Base-by-base conservation (phyloP, 192 early-diverging fungal genomes). In the Gigaspora rosea region DNA sequence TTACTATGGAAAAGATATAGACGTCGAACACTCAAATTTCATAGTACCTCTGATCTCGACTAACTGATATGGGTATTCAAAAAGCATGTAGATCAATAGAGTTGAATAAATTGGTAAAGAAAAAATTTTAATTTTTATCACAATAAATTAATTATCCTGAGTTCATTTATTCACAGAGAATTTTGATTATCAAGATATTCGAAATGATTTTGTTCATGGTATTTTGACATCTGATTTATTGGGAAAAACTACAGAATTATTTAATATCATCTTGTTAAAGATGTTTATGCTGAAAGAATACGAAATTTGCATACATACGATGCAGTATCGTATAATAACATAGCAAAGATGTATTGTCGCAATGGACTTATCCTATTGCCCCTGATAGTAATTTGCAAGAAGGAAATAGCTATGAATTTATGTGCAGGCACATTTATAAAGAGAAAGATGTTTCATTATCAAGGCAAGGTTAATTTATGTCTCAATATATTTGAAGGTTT, bases 171-270 rank as follows among this genome's bases (percentile, higher is more conserved):
- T 98, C 77, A 94, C 92, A 10, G 96, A 99, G 79, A 98, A 98
- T 86, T 98, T 97, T 86, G 97, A 99, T 85, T 99, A 95, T 83
- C 96, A 97, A 82, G 89, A 92, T 66, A 86, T 97, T 61, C 89
- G 95, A 27, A 85, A 85, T 32, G 93, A 99, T 83, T 99, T 99
- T 84, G 90, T 97, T 51, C 87, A 90, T 36, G 95, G 95, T 33
- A 95, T 97, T 74, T 79, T 98, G 69, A 92, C 91, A 70, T 96
- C 95, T 9, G 95, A 97, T 75, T 83, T 97, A 67, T 82, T 96
- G 49, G 88, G 87, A 13, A 93, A 95, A 80, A 92, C 95, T 0
- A 94, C n/a, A n/a, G n/a, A n/a, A n/a, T n/a, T 0, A 94, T 99
- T 47, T 95, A 96, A 80, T 85, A 89, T 47, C 92, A 98, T 78